A percentile compares a stretch with the other conserved stretches of the same genome.
Evolutionary conservation across 106 monocot genomes (phyloP).

Genomic region (Apostasia shenzhenica): DNA sequence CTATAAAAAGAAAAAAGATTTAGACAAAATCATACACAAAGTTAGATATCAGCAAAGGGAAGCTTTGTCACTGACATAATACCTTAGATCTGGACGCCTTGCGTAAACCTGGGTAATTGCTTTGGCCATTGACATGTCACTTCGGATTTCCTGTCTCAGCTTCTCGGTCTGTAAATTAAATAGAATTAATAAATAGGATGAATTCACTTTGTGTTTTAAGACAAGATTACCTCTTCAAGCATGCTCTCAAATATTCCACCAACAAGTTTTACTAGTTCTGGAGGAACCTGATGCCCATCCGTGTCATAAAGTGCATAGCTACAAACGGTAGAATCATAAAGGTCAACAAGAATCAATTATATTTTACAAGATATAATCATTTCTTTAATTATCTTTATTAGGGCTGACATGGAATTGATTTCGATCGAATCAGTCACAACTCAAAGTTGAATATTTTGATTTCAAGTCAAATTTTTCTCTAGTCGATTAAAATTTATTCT

Average conservation of each 20-base stretch:
- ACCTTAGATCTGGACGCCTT: conserved; percentile 70
- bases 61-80: not conserved
- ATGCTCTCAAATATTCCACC: conserved; percentile 74
- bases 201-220: not conserved
- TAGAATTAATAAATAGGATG: not conserved
- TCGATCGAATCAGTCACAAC: no score
- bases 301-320: conserved; percentile 97
- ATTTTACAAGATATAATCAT: no score
- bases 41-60: not conserved
- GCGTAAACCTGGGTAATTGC: conserved; percentile 61
- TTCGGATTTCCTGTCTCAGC: conserved; percentile 43
- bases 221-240: conserved; percentile 52
- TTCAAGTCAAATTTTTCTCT: no score
- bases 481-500: no score
- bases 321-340: conserved; percentile 1
- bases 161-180: conserved; percentile 58
- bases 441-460: no score
- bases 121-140: conserved; percentile 76
- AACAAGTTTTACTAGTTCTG: conserved; percentile 61
- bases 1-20: conserved; percentile 24
- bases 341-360: not conserved
- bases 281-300: conserved; percentile 82
- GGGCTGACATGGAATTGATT: no score
- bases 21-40: not conserved
- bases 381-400: no score